phyloP scores from a whole-genome alignment of 768 basidiomycete species.

The Amylocystis lapponica region DNA sequence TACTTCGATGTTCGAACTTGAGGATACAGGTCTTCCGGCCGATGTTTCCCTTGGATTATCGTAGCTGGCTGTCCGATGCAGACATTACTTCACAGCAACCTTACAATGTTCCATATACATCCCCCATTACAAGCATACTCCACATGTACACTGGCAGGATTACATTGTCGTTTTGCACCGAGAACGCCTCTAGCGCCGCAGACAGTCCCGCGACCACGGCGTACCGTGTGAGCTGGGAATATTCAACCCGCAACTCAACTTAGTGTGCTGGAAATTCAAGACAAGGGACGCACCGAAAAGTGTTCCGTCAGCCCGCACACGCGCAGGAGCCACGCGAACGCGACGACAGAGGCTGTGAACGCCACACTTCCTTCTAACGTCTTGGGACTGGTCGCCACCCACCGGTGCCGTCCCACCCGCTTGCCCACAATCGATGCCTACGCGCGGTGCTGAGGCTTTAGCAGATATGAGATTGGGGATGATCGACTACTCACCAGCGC shows the following conservation, averaged over 20 bases:
- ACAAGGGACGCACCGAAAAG: conserved; percentile 56
- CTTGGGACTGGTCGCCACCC: conserved; percentile 82
- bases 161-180: conserved; percentile 96
- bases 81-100: conserved; percentile 3
- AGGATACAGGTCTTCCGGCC: too few species aligned
- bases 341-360: conserved; percentile 66
- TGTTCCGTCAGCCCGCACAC: conserved; percentile 59
- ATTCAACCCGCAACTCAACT: conserved; percentile 2
- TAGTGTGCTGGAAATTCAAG: neutral
- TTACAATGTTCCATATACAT: too few species aligned
- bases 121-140: conserved; percentile 71
- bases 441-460: neutral
- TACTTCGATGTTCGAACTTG: too few species aligned
- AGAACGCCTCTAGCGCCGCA: conserved; percentile 81
- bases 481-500: conserved; percentile 69
- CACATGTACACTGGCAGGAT: conserved; percentile 95
- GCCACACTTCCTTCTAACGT: conserved; percentile 90
- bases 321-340: conserved; percentile 66
- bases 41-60: too few species aligned
- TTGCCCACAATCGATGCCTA: conserved; percentile 93
- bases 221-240: conserved; percentile 60
- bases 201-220: conserved; percentile 54
- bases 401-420: conserved; percentile 70
- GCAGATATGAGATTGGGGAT: too few species aligned
- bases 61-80: too few species aligned